Percentiles rank a stretch among this genome's conserved stretches.
phyloP scores from a whole-genome alignment of 164 flowering plant genomes.

The Euptelea pleiosperma region DNA sequence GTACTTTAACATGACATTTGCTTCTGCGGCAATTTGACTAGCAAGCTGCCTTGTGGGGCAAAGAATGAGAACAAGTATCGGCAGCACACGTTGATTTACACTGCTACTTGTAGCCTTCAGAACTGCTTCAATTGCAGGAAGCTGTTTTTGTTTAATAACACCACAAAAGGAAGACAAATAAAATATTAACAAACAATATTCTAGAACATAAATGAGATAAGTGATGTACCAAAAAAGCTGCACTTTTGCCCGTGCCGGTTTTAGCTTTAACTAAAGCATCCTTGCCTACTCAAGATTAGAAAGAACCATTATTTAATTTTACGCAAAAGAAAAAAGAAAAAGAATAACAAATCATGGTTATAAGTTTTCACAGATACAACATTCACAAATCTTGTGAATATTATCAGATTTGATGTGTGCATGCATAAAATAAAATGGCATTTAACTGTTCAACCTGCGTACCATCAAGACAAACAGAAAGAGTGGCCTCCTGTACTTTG shows the following conservation, averaged over 20 bases:
- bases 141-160: conserved; percentile 66
- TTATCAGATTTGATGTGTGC: too few species aligned
- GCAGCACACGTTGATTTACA: conserved; percentile 41
- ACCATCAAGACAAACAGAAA: conserved; percentile 72
- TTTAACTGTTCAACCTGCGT: conserved; percentile 15
- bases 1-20: conserved; percentile 71
- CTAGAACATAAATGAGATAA: conserved; percentile 3
- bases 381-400: too few species aligned
- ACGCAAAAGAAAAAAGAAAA: background rate
- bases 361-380: too few species aligned
- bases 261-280: conserved; percentile 91
- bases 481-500: conserved; percentile 79
- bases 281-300: conserved; percentile 53
- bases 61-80: conserved; percentile 72
- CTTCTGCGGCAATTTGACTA: conserved; percentile 92
- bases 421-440: too few species aligned
- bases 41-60: conserved; percentile 98
- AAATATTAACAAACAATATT: conserved; percentile 11
- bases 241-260: conserved; percentile 92
- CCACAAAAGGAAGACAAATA: conserved; percentile 15
- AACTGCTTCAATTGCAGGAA: conserved; percentile 99
- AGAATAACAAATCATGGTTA: too few species aligned
- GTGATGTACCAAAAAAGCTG: conserved; percentile 80
- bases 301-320: background rate
- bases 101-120: conserved; percentile 46